phyloP scores from a whole-genome alignment of 352 stramenopile species.

The Blastocystis sp. region DNA sequence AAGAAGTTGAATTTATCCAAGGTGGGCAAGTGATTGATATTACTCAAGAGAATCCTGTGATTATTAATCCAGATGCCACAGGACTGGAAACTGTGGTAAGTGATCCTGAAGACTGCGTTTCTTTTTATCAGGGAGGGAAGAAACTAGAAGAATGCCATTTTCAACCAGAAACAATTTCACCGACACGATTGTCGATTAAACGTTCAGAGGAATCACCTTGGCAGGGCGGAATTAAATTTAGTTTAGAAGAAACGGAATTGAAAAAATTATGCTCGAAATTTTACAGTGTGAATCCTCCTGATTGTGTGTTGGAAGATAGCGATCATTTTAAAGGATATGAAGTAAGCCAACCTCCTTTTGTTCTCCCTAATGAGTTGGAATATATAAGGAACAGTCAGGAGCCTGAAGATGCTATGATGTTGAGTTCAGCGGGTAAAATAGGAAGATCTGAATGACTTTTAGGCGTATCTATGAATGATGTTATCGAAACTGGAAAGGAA shows the following conservation, averaged over 20 bases:
- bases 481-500: neutral
- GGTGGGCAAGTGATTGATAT: neutral
- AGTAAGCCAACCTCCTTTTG: neutral
- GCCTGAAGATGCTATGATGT: neutral
- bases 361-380: neutral
- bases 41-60: neutral
- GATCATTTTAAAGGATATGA: neutral
- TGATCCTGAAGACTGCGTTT: neutral
- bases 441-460: neutral
- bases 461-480: neutral
- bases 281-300: neutral
- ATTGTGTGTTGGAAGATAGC: neutral
- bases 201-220: neutral
- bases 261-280: constrained; percentile 11
- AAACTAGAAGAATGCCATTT: neutral
- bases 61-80: neutral
- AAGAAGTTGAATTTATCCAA: neutral
- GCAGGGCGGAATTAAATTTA: neutral
- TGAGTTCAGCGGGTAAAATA: neutral
- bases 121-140: neutral
- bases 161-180: neutral
- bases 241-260: neutral
- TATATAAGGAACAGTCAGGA: neutral
- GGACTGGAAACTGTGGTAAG: neutral
- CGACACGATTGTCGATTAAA: neutral